phyloP scores from a whole-genome alignment of 805 yeast species.

The Ogataea paraovalis region DNA sequence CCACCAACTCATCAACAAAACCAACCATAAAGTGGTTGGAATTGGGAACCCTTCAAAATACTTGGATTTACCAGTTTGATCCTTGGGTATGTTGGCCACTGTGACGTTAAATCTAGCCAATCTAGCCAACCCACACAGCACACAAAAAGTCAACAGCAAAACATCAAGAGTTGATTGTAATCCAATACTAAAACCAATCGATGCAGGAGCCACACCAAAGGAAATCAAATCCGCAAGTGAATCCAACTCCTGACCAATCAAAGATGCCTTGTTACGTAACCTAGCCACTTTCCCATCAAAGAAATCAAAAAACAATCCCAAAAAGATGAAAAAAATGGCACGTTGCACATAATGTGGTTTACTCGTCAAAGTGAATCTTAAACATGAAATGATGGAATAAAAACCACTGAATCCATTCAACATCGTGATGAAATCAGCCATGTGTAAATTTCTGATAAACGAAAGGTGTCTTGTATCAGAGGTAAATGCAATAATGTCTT shows the following conservation, averaged over 20 bases:
- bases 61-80: slow-evolving; percentile 76
- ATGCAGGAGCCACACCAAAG: slow-evolving; percentile 94
- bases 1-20: slow-evolving; percentile 64
- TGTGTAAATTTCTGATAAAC: slow-evolving; percentile 79
- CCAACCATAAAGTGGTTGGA: slow-evolving; percentile 80
- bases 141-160: slow-evolving; percentile 73
- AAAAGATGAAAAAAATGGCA: slow-evolving; percentile 81
- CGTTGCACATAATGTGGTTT: slow-evolving; percentile 71
- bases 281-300: slow-evolving; percentile 97
- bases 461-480: slow-evolving; percentile 83
- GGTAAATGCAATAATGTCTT: slow-evolving; percentile 74
- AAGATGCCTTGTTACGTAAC: slow-evolving; percentile 81
- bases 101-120: slow-evolving; percentile 95
- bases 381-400: slow-evolving; percentile 80
- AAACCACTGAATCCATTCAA: slow-evolving; percentile 93
- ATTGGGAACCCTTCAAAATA: slow-evolving; percentile 97
- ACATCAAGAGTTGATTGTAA: slow-evolving; percentile 81
- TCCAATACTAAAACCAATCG: slow-evolving; percentile 88
- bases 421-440: slow-evolving; percentile 95
- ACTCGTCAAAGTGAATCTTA: slow-evolving; percentile 72
- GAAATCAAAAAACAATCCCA: slow-evolving; percentile 93
- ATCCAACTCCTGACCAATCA: slow-evolving; percentile 97
- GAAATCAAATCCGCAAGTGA: slow-evolving; percentile 93
- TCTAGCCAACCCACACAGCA: slow-evolving; percentile 88
- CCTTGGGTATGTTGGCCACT: slow-evolving; percentile 89